Percentiles rank a stretch among this genome's conserved stretches.
Evolutionary conservation across 768 basidiomycete species (phyloP).

Genomic region (Leccinum longicurvipes): DNA sequence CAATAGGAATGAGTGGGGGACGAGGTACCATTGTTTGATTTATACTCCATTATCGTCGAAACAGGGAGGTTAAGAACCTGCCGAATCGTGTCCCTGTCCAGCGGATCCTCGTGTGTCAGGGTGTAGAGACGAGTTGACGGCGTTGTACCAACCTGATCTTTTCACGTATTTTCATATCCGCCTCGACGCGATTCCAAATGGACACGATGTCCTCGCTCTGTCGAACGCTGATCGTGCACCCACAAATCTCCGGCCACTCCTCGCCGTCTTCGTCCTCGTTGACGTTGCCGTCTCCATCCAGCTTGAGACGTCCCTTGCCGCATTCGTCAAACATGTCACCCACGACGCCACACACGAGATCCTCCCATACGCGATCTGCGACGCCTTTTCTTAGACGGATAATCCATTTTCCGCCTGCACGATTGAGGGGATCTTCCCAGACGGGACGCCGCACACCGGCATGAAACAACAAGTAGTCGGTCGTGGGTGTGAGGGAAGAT

Average conservation of each 20-base stretch:
- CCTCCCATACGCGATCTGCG: slow-evolving; percentile 89
- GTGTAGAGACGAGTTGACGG: slow-evolving; percentile 29
- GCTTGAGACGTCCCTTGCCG: slow-evolving; percentile 31
- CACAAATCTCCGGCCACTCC: slow-evolving; percentile 83
- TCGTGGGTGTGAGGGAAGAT: slow-evolving; percentile 79
- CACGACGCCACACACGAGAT: slow-evolving; percentile 78
- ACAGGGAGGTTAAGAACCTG: slow-evolving; percentile 71
- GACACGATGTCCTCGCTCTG: slow-evolving; percentile 93
- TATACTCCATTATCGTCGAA: slow-evolving; percentile 88
- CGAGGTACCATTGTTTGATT: slow-evolving; percentile 77
- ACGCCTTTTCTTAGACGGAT: slow-evolving; percentile 89
- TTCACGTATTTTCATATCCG: slow-evolving; percentile 70
- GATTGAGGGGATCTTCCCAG: slow-evolving; percentile 94
- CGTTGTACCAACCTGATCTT: slow-evolving; percentile 65
- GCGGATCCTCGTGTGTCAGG: slow-evolving; percentile 4
- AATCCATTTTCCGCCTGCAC: slow-evolving; percentile 91
- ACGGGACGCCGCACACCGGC: slow-evolving; percentile 81
- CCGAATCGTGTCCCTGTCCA: slow-evolving; percentile 72
- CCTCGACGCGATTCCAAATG: slow-evolving; percentile 87
- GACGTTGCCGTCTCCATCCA: slow-evolving; percentile 32
- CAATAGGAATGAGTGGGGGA: background rate
- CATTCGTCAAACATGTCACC: slow-evolving; percentile 88
- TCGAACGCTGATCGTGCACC: slow-evolving; percentile 91
- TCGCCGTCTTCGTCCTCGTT: slow-evolving; percentile 36
- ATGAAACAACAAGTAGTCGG: slow-evolving; percentile 93